Percentiles rank a stretch among this genome's conserved stretches.
Evolutionary conservation across 139 green algal genomes (phyloP).

Genomic region (Dunaliella primolecta): DNA sequence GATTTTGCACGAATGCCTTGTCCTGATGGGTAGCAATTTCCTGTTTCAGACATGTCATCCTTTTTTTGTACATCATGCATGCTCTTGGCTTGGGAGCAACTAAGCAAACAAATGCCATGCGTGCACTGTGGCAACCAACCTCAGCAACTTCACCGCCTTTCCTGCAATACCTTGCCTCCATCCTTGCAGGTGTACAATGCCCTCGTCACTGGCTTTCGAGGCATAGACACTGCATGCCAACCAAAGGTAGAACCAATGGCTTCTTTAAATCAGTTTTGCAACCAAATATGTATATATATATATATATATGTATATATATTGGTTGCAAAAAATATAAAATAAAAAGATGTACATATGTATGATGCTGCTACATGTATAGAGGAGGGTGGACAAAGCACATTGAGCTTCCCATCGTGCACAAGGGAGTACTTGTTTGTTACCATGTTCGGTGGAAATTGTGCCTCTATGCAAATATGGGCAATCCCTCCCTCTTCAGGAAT

Average conservation of each 20-base stretch:
- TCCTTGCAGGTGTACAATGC: neutral
- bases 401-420: too few relatives aligned
- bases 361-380: neutral
- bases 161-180: neutral
- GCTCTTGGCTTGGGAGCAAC: too few relatives aligned
- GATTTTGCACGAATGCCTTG: neutral
- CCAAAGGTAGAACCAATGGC: neutral
- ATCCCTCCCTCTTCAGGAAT: too few relatives aligned
- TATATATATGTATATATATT: neutral
- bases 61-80: neutral
- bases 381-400: too few relatives aligned
- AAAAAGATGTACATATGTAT: neutral
- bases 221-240: neutral
- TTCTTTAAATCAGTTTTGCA: neutral
- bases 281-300: neutral
- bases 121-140: neutral
- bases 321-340: neutral
- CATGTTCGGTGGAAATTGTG: too few relatives aligned
- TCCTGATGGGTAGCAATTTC: neutral
- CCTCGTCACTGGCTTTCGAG: neutral
- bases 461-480: too few relatives aligned
- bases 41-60: neutral
- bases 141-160: neutral
- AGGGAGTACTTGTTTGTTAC: too few relatives aligned
- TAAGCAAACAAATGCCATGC: neutral